A percentile compares a stretch with the other conserved stretches of the same genome.
These are phyloP conservation scores for Hysterium pulicare DNA, from an alignment of 2,329 filamentous ascomycete species.

Conservation along the genomic window DNA sequence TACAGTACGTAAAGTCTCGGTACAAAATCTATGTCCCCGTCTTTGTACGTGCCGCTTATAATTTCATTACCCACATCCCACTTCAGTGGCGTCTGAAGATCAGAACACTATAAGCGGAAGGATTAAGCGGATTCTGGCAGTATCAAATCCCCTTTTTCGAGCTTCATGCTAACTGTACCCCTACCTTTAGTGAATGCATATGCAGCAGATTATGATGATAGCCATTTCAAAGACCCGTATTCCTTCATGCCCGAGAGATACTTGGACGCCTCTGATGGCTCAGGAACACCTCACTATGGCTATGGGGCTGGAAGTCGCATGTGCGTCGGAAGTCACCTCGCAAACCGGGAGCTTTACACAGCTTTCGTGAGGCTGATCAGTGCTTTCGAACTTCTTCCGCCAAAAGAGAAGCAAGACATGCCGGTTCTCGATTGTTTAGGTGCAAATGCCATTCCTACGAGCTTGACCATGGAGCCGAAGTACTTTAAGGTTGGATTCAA, in stretches of 20 bases:
- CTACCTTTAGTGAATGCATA: slow-evolving; percentile 80
- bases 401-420: slow-evolving; percentile 37
- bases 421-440: slow-evolving; percentile 45
- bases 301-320: slow-evolving; percentile 48
- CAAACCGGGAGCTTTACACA: slow-evolving; percentile 41
- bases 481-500: slow-evolving; percentile 49
- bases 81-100: too few relatives aligned
- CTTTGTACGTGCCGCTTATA: too few relatives aligned
- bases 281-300: slow-evolving; percentile 48
- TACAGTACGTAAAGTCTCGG: too few relatives aligned
- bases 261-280: slow-evolving; percentile 47
- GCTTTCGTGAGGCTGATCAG: slow-evolving; percentile 48
- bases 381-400: slow-evolving; percentile 46
- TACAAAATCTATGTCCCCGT: too few relatives aligned
- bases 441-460: slow-evolving; percentile 46
- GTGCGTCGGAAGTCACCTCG: slow-evolving; percentile 48
- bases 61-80: too few relatives aligned
- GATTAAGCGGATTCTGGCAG: too few relatives aligned
- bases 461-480: slow-evolving; percentile 50
- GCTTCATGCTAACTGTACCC: too few relatives aligned
- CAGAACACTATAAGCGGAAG: too few relatives aligned
- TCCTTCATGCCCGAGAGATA: slow-evolving; percentile 70
- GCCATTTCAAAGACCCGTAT: slow-evolving; percentile 62
- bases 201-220: slow-evolving; percentile 68
- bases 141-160: too few relatives aligned